Base-by-base conservation (phyloP, 495 filamentous ascomycete genomes). In the Aspergillus cristatus region DNA sequence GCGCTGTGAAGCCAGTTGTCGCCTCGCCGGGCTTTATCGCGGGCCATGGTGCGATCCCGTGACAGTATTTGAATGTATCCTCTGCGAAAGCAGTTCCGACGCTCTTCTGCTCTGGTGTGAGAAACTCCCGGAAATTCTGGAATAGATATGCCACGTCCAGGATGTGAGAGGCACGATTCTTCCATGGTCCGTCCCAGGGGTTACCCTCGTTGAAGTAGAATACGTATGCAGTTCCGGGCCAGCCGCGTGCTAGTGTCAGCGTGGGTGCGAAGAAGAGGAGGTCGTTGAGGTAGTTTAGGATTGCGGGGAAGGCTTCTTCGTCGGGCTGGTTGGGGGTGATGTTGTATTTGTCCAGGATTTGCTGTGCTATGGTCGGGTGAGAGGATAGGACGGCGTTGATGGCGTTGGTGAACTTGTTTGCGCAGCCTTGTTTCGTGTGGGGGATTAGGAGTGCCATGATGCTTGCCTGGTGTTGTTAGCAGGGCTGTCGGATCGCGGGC, bases 121-220 rank as follows among this genome's bases (percentile, higher is more conserved):
- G 18, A 18, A 47, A 58, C 14, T 69, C 57, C 8, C 51, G 51
- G 40, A 55, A 66, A 28, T 68, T 69, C 48, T 70, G 63, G 47
- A 68, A 70, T 11, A 71, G 45, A 34, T 60, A 70, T 1, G 58
- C 57, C n/a, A 64, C 41, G 28, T 71, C 70, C 0, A 74, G 56
- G 32, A 71, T 56, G 38, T 74, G 70, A 6, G 44, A 59, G 8
- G 58, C 43, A 10, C 38, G 41, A 5, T 60, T 62, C 38, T 68
- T 65, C 53, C 55, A 68, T 4, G 49, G 48, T 2, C 68, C 68
- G 8, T 69, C 59, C 62, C 65, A 73, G 1, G 68, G 68, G 42
- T 70, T 71, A 0, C 51, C 53, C 28, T 66, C 62, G 37, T 71
- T 67, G 54, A 72, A 70, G 26, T 70, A 57, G 49, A 70, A 71